Percentiles rank a stretch among this genome's conserved stretches.
These are phyloP conservation scores for Alnus glutinosa DNA, from an alignment of 306 rosid genomes.

Conservation along the genomic window DNA sequence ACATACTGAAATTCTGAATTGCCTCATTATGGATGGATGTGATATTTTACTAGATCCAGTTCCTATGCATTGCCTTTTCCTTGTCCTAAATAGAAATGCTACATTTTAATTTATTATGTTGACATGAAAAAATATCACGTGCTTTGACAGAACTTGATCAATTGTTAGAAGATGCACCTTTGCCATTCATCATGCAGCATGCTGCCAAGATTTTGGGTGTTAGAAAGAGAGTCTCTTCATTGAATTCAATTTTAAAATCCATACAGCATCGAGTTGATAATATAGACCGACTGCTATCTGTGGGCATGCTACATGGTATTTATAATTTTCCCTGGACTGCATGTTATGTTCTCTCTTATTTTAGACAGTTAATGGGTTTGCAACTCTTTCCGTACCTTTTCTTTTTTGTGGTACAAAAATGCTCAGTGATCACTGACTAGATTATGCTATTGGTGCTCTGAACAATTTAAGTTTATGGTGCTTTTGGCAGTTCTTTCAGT, in stretches of 20 bases:
- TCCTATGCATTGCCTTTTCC: neutral
- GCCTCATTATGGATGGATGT: neutral
- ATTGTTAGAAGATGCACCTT: slow-evolving; percentile 77
- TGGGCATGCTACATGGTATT: slow-evolving; percentile 48
- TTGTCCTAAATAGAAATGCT: neutral
- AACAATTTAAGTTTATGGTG: neutral
- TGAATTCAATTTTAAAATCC: slow-evolving; percentile 65
- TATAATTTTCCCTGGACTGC: slow-evolving; percentile 22
- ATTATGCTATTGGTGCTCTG: neutral
- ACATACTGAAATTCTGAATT: neutral
- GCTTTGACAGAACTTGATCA: slow-evolving; percentile 71
- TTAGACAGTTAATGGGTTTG: neutral
- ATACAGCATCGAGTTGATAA: slow-evolving; percentile 77
- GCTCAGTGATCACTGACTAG: neutral
- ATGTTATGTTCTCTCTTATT: slow-evolving; percentile 6
- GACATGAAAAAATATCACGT: slow-evolving; percentile 10
- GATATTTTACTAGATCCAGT: neutral
- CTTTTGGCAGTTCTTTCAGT: neutral
- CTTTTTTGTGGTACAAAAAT: neutral
- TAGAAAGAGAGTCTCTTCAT: slow-evolving; percentile 68
- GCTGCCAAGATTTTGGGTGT: slow-evolving; percentile 69
- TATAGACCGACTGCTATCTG: slow-evolving; percentile 60
- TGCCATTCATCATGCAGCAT: slow-evolving; percentile 73
- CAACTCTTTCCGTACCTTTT: neutral
- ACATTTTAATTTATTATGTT: neutral